A percentile compares a stretch with the other conserved stretches of the same genome.
Evolutionary conservation across 2,329 filamentous ascomycete genomes (phyloP).

Genomic region (Zymoseptoria tritici): DNA sequence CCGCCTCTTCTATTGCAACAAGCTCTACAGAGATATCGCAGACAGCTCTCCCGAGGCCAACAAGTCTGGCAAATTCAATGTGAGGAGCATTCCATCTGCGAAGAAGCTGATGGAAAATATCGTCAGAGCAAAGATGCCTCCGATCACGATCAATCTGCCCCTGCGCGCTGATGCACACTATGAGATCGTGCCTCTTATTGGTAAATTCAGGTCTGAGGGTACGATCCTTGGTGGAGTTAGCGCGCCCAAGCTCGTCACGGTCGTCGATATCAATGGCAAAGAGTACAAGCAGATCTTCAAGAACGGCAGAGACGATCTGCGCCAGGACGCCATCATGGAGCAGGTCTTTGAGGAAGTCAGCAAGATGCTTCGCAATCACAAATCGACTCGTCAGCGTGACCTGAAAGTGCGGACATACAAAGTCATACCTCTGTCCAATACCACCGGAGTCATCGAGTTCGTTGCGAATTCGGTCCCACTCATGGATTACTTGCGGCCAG

Average conservation of each 20-base stretch:
- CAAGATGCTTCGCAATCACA: constrained; percentile 76
- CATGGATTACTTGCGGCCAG: constrained; percentile 85
- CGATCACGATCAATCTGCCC: constrained; percentile 79
- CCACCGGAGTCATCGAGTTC: constrained; percentile 91
- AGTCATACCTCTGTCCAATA: constrained; percentile 78
- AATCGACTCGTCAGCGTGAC: constrained; percentile 77
- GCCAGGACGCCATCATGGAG: constrained; percentile 98
- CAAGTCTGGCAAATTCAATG: constrained; percentile 38
- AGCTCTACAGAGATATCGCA: constrained; percentile 56
- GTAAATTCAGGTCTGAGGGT: constrained; percentile 65
- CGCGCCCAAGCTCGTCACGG: constrained; percentile 86
- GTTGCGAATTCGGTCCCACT: constrained; percentile 88
- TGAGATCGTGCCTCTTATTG: constrained; percentile 64
- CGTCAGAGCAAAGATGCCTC: constrained; percentile 55
- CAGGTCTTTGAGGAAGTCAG: constrained; percentile 97
- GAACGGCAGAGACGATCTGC: constrained; percentile 84
- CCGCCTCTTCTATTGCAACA: constrained; percentile 66
- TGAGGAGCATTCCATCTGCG: constrained; percentile 59
- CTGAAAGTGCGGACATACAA: constrained; percentile 95
- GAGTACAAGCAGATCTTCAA: constrained; percentile 90
- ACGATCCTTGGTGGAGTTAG: constrained; percentile 84
- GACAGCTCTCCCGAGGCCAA: constrained; percentile 46
- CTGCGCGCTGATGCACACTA: constrained; percentile 70
- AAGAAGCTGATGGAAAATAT: constrained; percentile 49
- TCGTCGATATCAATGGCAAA: constrained; percentile 66